A percentile compares a stretch with the other conserved stretches of the same genome.
Conservation (phyloP, 352 stramenopile species). For the Phytopythium vexans region DNA sequence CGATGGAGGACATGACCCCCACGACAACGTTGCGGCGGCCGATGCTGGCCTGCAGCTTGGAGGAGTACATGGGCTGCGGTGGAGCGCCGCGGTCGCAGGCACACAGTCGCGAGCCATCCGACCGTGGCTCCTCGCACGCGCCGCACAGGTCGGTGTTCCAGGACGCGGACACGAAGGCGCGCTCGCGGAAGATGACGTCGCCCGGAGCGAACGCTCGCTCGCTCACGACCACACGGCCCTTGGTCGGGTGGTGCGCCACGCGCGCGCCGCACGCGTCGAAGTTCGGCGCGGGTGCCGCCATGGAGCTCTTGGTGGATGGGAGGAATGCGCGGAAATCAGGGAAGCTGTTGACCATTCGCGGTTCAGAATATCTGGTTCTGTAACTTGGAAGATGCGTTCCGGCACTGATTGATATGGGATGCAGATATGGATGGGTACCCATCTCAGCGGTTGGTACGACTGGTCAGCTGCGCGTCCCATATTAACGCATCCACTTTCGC, state of each 20-base stretch:
- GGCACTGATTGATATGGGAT: too few species aligned
- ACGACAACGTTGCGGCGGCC: constrained; percentile 52
- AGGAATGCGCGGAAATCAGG: neutral
- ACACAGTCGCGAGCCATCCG: constrained; percentile 23
- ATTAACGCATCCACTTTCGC: too few species aligned
- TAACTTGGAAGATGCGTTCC: too few species aligned
- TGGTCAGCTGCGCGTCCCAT: too few species aligned
- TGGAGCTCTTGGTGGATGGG: constrained; percentile 7
- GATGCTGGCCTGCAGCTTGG: constrained; percentile 34
- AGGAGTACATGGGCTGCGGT: constrained; percentile 39
- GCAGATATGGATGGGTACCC: too few species aligned
- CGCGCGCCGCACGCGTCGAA: constrained; percentile 55
- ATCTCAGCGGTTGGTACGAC: too few species aligned
- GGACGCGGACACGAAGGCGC: constrained; percentile 65
- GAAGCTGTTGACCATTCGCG: too few species aligned
- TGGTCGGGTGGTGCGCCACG: constrained; percentile 43
- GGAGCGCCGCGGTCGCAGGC: constrained; percentile 26
- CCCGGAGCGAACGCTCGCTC: constrained; percentile 50
- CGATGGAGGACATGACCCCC: constrained; percentile 45
- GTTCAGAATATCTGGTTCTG: too few species aligned
- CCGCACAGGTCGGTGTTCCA: constrained; percentile 69
- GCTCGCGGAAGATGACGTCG: constrained; percentile 72
- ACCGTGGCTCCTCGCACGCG: constrained; percentile 43
- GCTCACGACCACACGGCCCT: constrained; percentile 61
- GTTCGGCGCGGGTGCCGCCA: constrained; percentile 40